Percentiles rank a stretch among this genome's conserved stretches.
phyloP scores from a whole-genome alignment of 805 yeast genomes.

The Saccharomycopsis vini region DNA sequence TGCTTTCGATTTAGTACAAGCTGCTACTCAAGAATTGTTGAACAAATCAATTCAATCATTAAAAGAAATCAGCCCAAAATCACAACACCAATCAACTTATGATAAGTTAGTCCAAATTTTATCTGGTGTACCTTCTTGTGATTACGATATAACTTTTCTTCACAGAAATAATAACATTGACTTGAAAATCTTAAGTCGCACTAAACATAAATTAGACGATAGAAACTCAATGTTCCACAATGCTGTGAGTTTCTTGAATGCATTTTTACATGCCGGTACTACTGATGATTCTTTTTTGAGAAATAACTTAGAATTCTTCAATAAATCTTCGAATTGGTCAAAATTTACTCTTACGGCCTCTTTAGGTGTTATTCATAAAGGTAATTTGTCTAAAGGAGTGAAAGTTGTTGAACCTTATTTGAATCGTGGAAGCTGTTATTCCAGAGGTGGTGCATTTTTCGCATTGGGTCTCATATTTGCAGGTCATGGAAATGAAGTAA shows the following conservation, averaged over 20 bases:
- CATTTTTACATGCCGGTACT: constrained; percentile 93
- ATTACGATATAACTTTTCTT: constrained; percentile 80
- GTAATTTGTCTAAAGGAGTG: constrained; percentile 86
- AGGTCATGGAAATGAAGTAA: constrained; percentile 80
- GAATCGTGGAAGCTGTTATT: constrained; percentile 66
- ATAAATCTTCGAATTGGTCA: constrained; percentile 97
- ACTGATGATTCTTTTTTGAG: constrained; percentile 90
- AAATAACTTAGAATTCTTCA: constrained; percentile 88
- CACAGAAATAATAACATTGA: constrained; percentile 84
- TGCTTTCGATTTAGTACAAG: constrained; percentile 86
- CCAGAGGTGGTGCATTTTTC: constrained; percentile 91
- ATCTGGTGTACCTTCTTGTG: constrained; percentile 91
- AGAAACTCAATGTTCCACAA: constrained; percentile 91
- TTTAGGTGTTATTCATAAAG: constrained; percentile 92
- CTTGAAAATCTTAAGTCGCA: constrained; percentile 65
- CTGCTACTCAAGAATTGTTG: constrained; percentile 85
- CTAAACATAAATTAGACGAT: constrained; percentile 78
- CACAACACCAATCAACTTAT: constrained; percentile 23
- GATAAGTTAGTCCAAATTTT: constrained; percentile 57
- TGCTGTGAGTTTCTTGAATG: constrained; percentile 90
- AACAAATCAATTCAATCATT: constrained; percentile 34
- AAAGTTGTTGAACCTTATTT: constrained; percentile 82
- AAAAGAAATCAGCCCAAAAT: constrained; percentile 20
- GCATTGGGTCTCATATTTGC: constrained; percentile 93
- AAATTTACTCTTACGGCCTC: constrained; percentile 98